Evolutionary conservation across 2,329 filamentous ascomycete species (phyloP), one percentile per base, ranked within the genome.

Genomic region (Colletotrichum eremochloae): DNA sequence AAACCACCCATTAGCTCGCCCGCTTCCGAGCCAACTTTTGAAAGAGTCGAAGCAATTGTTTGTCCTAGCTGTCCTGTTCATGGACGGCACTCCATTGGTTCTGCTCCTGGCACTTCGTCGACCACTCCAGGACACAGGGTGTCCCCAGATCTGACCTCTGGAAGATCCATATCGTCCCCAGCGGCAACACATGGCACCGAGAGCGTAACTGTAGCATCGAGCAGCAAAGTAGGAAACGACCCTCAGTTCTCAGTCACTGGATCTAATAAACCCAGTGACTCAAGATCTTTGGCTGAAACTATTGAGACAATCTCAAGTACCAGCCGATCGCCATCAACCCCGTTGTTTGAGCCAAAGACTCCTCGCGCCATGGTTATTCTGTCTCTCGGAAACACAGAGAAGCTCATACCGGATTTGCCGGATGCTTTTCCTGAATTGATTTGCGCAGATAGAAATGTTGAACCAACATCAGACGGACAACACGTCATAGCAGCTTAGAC

Each of bases 1-100:
- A 40, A 40, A 11, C 38, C 38, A 11, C 38, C 38, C 38, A 40
- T 11, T 3, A 11, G 38, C 7, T 40, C 38, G 38, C 31, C 55
- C 29, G 2, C 29, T 38, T 38, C n/a, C 20, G 14, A 12, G 50
- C 38, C 52, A 18, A 20, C n/a, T 18, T 76, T 74, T 24, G 77
- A 77, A 31, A 70, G 68, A 38, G 69, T 75, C 15, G 77, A 77
- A 46, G 57, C 63, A 11, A 73, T 79, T 60, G 24, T 72, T 46
- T 62, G 58, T 66, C 31, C 75, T 53, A 64, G 74, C 66, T 63
- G 72, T 68, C 75, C 75, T 24, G 55, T 76, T 9, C 75, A 76
- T 38, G 75, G 75, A 31, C 61, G 58, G 9, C 61, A 69, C 12
- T 72, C 73, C 7, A 50, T 31, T 8, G 31, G 14, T 20, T 46